Evolutionary conservation across 2,329 filamentous ascomycete species (phyloP).

Genomic region (Huntiella decipiens): DNA sequence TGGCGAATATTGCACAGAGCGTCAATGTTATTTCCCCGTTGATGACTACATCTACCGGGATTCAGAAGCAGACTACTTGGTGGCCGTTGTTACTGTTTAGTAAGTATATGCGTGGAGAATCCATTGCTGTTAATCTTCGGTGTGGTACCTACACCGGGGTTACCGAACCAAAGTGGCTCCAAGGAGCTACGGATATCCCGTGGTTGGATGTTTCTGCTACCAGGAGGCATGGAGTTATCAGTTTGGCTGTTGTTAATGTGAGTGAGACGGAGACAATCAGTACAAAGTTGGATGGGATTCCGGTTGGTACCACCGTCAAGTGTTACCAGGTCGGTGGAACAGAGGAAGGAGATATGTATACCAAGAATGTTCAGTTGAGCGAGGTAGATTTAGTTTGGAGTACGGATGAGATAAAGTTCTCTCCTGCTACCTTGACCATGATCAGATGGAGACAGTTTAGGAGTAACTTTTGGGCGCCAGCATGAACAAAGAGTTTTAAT

Average conservation of each 20-base stretch:
- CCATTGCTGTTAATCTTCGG: constrained; percentile 45
- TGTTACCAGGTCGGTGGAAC: constrained; percentile 43
- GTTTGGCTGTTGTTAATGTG: constrained; percentile 56
- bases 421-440: constrained; percentile 48
- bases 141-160: constrained; percentile 44
- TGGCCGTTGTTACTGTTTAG: constrained; percentile 52
- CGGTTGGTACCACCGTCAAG: constrained; percentile 26
- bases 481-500: no score
- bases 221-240: constrained; percentile 36
- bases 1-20: constrained; percentile 62
- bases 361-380: constrained; percentile 33
- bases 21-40: constrained; percentile 64
- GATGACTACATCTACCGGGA: constrained; percentile 46
- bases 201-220: constrained; percentile 51
- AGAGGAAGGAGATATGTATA: constrained; percentile 33
- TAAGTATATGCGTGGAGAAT: constrained; percentile 49
- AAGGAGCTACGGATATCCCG: constrained; percentile 46
- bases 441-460: constrained; percentile 30
- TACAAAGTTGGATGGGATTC: constrained; percentile 38
- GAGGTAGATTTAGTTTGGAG: constrained; percentile 32
- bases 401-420: constrained; percentile 39
- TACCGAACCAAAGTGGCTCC: constrained; percentile 47
- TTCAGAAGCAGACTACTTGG: constrained; percentile 56
- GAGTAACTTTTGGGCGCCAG: no score
- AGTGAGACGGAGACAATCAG: constrained; percentile 39